Conservation (phyloP, 331 rosid species). For the Cucumis variabilis region DNA sequence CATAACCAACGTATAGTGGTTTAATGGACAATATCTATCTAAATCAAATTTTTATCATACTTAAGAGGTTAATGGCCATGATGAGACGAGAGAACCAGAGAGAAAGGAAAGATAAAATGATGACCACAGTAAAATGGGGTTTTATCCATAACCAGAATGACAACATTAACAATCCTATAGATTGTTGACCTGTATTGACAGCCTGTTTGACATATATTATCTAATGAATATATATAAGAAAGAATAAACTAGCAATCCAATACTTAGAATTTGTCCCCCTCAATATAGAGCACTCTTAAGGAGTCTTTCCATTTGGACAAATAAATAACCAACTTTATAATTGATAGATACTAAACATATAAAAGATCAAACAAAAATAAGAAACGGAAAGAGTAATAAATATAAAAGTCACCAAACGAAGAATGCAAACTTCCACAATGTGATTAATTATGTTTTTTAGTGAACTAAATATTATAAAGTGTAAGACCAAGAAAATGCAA, state of each 20-base stretch:
- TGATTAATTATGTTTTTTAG: too few relatives aligned
- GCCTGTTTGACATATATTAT: conserved; percentile 19
- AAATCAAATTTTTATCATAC: not conserved
- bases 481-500: too few relatives aligned
- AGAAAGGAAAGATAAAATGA: not conserved
- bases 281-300: conserved; percentile 23
- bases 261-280: conserved; percentile 9
- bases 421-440: too few relatives aligned
- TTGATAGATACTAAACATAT: conserved; percentile 43
- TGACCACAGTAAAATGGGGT: conserved; percentile 20
- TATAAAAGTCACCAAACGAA: too few relatives aligned
- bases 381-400: too few relatives aligned
- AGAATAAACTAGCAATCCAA: conserved; percentile 20
- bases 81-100: not conserved
- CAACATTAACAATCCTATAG: conserved; percentile 25
- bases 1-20: not conserved
- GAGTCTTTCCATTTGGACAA: conserved; percentile 27
- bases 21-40: not conserved
- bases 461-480: too few relatives aligned
- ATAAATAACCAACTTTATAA: conserved; percentile 33
- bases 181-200: conserved; percentile 1
- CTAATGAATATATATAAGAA: conserved; percentile 27
- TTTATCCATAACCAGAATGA: conserved; percentile 24
- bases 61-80: not conserved
- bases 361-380: too few relatives aligned